Evolutionary conservation across 495 filamentous ascomycete species (phyloP).

Genomic region (Tuber calosporum): DNA sequence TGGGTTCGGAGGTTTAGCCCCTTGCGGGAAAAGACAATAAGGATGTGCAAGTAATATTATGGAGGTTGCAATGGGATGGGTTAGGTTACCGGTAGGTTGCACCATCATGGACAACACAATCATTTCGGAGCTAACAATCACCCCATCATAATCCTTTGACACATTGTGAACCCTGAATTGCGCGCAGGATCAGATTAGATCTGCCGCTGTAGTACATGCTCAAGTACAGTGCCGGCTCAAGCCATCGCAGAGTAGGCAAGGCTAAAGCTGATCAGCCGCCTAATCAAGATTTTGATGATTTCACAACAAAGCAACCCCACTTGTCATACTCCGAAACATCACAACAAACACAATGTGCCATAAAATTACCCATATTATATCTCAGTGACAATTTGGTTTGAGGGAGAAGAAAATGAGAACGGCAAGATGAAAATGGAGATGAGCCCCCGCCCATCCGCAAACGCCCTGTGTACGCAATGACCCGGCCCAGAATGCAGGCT

Average conservation of each 20-base stretch:
- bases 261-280: not conserved
- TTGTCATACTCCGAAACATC: not conserved
- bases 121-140: not conserved
- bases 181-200: not conserved
- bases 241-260: no score
- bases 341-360: not conserved
- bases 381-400: not conserved
- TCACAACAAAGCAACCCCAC: not conserved
- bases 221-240: no score
- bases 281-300: not conserved
- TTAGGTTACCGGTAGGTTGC: not conserved
- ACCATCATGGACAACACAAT: not conserved
- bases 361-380: not conserved
- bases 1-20: not conserved
- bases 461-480: conserved; percentile 3
- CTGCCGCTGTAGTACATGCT: not conserved
- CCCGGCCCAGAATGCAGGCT: conserved; percentile 4
- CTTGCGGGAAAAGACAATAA: not conserved
- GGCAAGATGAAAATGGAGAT: not conserved
- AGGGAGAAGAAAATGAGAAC: not conserved
- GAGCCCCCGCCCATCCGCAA: not conserved
- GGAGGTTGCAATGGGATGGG: not conserved
- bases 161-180: not conserved
- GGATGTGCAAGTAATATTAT: no score
- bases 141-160: not conserved